Evolutionary conservation across 2,329 filamentous ascomycete genomes (phyloP).

Genomic region (Diaporthe batatas): DNA sequence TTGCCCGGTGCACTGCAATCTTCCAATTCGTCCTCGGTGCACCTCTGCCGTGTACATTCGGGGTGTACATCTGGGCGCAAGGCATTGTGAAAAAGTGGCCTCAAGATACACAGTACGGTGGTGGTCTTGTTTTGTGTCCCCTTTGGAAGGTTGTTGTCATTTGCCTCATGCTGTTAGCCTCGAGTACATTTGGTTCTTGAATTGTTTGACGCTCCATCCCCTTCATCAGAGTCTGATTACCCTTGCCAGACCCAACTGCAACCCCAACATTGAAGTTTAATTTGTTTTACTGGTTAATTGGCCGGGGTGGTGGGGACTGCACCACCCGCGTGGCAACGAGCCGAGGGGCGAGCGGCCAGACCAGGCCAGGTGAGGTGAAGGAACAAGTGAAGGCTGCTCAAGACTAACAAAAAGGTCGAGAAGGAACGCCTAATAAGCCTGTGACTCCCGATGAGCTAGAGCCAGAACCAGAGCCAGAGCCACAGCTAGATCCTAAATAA

Average conservation of each 20-base stretch:
- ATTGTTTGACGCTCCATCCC: slow-evolving; percentile 5
- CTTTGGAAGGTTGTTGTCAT: neutral
- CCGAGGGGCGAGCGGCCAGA: neutral
- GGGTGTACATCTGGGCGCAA: neutral
- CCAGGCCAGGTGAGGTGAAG: neutral
- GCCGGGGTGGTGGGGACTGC: slow-evolving; percentile 11
- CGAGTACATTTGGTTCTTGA: neutral
- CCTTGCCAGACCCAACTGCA: slow-evolving; percentile 23
- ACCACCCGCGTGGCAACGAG: neutral
- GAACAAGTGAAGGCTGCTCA: neutral
- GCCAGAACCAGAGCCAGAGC: neutral
- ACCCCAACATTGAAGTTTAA: slow-evolving; percentile 31
- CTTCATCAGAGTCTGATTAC: slow-evolving; percentile 30
- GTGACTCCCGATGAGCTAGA: neutral
- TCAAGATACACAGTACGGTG: neutral
- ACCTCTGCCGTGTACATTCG: neutral
- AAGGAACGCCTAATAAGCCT: neutral
- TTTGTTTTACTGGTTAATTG: neutral
- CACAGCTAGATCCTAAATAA: neutral
- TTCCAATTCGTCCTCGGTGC: neutral
- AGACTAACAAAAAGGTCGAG: neutral
- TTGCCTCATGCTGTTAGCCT: neutral
- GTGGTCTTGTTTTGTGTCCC: neutral
- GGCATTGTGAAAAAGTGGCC: neutral
- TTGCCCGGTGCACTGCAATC: slow-evolving; percentile 15